Evolutionary conservation across 805 yeast species (phyloP).

Genomic region (Monosporozyma unispora): DNA sequence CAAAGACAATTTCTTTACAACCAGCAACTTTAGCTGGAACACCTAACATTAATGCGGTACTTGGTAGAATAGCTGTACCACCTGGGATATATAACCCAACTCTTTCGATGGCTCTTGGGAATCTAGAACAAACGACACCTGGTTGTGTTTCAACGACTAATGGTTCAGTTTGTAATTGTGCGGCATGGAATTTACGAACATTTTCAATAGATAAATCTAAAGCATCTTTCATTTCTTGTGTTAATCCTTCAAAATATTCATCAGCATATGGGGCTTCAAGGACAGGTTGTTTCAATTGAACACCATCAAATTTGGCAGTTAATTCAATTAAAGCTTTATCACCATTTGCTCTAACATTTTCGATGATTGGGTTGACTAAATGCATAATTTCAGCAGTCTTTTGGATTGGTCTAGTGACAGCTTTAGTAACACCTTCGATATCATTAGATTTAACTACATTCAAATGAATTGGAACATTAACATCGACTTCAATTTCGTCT

Average conservation of each 20-base stretch:
- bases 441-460: conserved; percentile 20
- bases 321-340: conserved; percentile 82
- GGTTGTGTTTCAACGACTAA: conserved; percentile 85
- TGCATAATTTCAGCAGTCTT: conserved; percentile 88
- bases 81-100: conserved; percentile 98
- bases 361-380: conserved; percentile 82
- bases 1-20: conserved; percentile 81
- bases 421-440: conserved; percentile 41
- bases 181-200: conserved; percentile 86
- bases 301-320: conserved; percentile 88
- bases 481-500: conserved; percentile 15
- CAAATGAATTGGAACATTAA: conserved; percentile 17
- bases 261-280: conserved; percentile 80
- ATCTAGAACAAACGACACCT: conserved; percentile 90
- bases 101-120: conserved; percentile 86
- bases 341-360: conserved; percentile 66
- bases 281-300: conserved; percentile 59
- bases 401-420: conserved; percentile 90
- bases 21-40: conserved; percentile 98
- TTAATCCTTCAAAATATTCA: conserved; percentile 61
- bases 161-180: conserved; percentile 70
- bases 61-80: conserved; percentile 96
- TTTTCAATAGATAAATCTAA: conserved; percentile 84
- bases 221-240: conserved; percentile 69
- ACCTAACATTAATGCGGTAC: conserved; percentile 96